Evolutionary conservation across 2,329 filamentous ascomycete genomes (phyloP), one percentile per base, ranked within the genome.

Genomic region (Diaporthe batatas): DNA sequence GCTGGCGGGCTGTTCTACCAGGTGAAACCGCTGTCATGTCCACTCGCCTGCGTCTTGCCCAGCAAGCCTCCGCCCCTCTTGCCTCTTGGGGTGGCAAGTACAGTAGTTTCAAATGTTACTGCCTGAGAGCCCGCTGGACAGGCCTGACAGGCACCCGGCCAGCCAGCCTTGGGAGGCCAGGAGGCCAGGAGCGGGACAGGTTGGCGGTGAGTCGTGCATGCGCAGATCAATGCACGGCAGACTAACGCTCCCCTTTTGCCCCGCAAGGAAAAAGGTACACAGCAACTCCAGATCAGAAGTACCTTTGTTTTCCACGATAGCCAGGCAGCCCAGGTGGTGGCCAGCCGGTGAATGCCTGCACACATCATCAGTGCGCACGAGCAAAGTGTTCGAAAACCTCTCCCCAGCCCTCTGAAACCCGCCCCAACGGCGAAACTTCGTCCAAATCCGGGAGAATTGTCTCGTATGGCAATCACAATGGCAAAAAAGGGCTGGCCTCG

Each of bases 151-250:
- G n/a, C n/a, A n/a, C n/a, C n/a, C n/a, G n/a, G n/a, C n/a, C n/a
- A n/a, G n/a, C n/a, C n/a, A n/a, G n/a, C n/a, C n/a, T n/a, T n/a
- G n/a, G n/a, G n/a, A n/a, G n/a, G n/a, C n/a, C n/a, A n/a, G n/a
- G n/a, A 49, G 59, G 57, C 57, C 57, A 44, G 36, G 29, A 36
- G 36, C 36, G 21, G 32, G 62, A 1, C 62, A 53, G 62, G 62
- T 51, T 65, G 62, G 62, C 62, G 62, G 62, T 65, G 62, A 65
- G 62, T 65, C 62, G 23, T 65, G 62, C 62, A 65, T 65, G 62
- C 62, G 36, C 36, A 65, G 62, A 65, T 65, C 62, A 65, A 65
- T 65, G 62, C 62, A 65, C 51, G 29, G 44, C 62, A 34, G 34
- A 36, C 62, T 39, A 65, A 51, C 23, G 29, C n/a, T 34, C 57